phyloP scores from a whole-genome alignment of 1,284 basidiomycete species.

The Malassezia sympodialis region DNA sequence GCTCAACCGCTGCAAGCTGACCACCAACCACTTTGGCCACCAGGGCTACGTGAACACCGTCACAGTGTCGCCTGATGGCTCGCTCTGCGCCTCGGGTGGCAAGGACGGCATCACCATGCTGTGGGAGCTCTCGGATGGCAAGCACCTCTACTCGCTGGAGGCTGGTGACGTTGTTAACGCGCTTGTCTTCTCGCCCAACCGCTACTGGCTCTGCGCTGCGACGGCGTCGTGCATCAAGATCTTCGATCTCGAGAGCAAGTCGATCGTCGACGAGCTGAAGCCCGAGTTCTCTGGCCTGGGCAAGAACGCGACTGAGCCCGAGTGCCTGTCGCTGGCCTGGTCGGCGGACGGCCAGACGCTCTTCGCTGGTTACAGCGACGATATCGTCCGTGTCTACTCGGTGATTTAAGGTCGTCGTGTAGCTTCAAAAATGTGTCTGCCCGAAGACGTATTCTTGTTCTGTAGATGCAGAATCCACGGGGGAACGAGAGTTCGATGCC shows the following conservation, averaged over 20 bases:
- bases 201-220: slow-evolving; percentile 98
- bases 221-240: slow-evolving; percentile 95
- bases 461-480: slow-evolving; percentile 9
- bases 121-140: slow-evolving; percentile 99
- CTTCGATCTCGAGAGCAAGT: slow-evolving; percentile 55
- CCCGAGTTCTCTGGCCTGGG: slow-evolving; percentile 52
- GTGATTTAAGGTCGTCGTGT: slow-evolving; percentile 36
- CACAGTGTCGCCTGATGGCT: slow-evolving; percentile 97
- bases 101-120: slow-evolving; percentile 98
- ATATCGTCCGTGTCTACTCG: slow-evolving; percentile 49
- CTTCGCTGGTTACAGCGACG: slow-evolving; percentile 59
- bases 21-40: slow-evolving; percentile 99
- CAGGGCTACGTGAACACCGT: slow-evolving; percentile 99
- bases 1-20: slow-evolving; percentile 98
- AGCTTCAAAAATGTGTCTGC: slow-evolving; percentile 17
- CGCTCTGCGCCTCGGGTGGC: slow-evolving; percentile 95
- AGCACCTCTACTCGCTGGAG: slow-evolving; percentile 99
- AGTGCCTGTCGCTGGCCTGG: slow-evolving; percentile 97
- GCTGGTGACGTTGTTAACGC: slow-evolving; percentile 98
- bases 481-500: neutral
- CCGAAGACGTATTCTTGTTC: slow-evolving; percentile 8
- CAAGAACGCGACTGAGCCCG: slow-evolving; percentile 72
- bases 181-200: slow-evolving; percentile 85
- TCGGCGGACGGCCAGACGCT: slow-evolving; percentile 94
- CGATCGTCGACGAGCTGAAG: slow-evolving; percentile 97